Base-by-base conservation (phyloP, 306 rosid species). In the Adenanthera pavonina region DNA sequence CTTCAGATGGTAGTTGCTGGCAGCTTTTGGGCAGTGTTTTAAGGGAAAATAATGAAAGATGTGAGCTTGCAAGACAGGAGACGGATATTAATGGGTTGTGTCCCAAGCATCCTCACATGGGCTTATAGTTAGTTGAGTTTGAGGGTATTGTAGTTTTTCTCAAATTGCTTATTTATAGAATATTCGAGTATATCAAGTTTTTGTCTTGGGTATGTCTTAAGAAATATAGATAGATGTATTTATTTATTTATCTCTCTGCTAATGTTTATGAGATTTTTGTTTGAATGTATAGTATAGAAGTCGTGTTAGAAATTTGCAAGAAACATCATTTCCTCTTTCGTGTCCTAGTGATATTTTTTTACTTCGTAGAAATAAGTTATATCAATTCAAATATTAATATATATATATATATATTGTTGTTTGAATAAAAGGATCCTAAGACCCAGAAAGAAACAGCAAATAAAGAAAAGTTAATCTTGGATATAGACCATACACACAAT, bases 1-100 rank as follows among this genome's bases (percentile, higher is more conserved):
- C 82, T 48, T 86, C 89, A 3, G 83, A 85, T 77, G 91, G 80
- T 15, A 84, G 36, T 73, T 80, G 64, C 80, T 87, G 78, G 34
- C 54, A 36, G 69, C 33, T 74, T 69, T 62, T 83, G 2, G 74
- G 70, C 0, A 62, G 61, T 74, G 66, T 46, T 73, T 57, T 52
- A 62, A 40, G 69, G 38, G 14, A 72, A 72, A 43, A 10, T 8
- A 71, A 8, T 16, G 15, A 9, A 51, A 36, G 2, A 7, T 68
- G 35, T 34, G 34, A 73, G 66, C 69, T 38, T 20, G 35, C 10
- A 13, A 70, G 13, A 66, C 52, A 76, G 30, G 74, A 34, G 61
- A 73, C 68, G 48, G 70, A 81, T 14, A 30, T 44, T 0, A 40
- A 20, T 67, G 52, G 41, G 62, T 43, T 1, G 12, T 65, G 69